Base-by-base conservation (phyloP, 2,329 filamentous ascomycete genomes). In the Aspergillus quadrilineatus region DNA sequence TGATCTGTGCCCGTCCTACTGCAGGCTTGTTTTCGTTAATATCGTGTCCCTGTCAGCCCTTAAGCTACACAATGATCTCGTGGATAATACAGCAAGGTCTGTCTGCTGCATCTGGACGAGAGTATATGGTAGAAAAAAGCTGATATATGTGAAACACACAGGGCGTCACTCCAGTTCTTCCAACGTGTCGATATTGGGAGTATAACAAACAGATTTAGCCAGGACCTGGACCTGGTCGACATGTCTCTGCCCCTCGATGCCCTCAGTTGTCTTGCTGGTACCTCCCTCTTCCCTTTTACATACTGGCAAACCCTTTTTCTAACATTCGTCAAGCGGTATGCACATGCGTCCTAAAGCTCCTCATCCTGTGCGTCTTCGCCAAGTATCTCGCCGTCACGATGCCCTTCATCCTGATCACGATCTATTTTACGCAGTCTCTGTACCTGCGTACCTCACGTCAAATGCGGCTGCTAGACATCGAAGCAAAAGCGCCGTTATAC, bases 151-250 rank as follows among this genome's bases (percentile, higher is more conserved):
- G 22, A 22, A 22, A 22, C 22, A 22, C 22, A 22, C 15, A 42
- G 39, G 14, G 74, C 76, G 22, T 71, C 74, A 17, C 66, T 78
- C 62, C 69, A 69, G 1, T 80, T 79, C 64, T 77, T 80, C 54
- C 67, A 73, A 0, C 70, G 69, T 1, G 77, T 73, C 0, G 77
- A 80, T 59, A 74, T 73, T 8, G 78, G 77, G 12, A 69, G 75
- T 10, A 77, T 73, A 1, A 67, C 75, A 14, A 80, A 80, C 57
- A 65, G 75, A 17, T 80, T 81, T 62, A 29, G 17, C n/a, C 77
- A 80, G 59, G 78, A 81, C 65, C 66, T 80, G 4, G 67, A 73
- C 51, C 65, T 80, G n/a, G 75, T 80, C 12, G 78, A 80, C 48
- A 74, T 69, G 57, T 71, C 76, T 43, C 63, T 80, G 9, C 58